Base-by-base conservation (phyloP, 768 basidiomycete species). In the Hysterangium stoloniferum region DNA sequence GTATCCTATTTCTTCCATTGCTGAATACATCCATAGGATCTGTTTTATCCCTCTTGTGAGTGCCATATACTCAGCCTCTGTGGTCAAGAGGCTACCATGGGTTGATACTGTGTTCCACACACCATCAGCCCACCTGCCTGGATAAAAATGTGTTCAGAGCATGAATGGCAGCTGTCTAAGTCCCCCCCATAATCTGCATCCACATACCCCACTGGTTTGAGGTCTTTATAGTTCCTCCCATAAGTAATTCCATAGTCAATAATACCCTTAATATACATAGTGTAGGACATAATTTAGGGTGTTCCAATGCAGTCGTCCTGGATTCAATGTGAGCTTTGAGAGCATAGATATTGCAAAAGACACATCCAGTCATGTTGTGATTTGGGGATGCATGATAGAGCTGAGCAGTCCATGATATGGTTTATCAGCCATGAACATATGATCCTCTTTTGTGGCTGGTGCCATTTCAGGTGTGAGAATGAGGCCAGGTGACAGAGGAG, bases 291-390 rank as follows among this genome's bases (percentile, higher is more conserved):
- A 45, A 17, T 43, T 37, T 11, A 54, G 44, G 5, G 38, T 48
- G 15, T 40, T 43, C 51, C 53, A 52, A 28, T 52, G 57, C 28
- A n/a, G 9, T 13, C 11, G 17, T 13, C 33, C 37, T 1, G 58
- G 57, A 22, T 54, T 57, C 8, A 13, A 24, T 20, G 43, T 38
- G 48, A 54, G 55, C 4, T 53, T 48, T n/a, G 45, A 50, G 0
- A 61, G 58, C 6, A 29, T 27, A 1, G 47, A 50, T 1, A 54
- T 37, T n/a, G 57, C 55, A 36, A 38, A 61, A 20, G 54, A 28
- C 19, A 62, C 59, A 52, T 64, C 63, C 11, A 58, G 57, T 32
- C 60, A 45, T 12, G 57, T 62, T 34, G 50, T 44, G 12, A 57
- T 49, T 12, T 55, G 40, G 15, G 52, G 34, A 47, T 59, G 60